Percentiles rank a stretch among this genome's conserved stretches.
phyloP scores from a whole-genome alignment of 208 protist species.

The Endotrypanum monterogeii region DNA sequence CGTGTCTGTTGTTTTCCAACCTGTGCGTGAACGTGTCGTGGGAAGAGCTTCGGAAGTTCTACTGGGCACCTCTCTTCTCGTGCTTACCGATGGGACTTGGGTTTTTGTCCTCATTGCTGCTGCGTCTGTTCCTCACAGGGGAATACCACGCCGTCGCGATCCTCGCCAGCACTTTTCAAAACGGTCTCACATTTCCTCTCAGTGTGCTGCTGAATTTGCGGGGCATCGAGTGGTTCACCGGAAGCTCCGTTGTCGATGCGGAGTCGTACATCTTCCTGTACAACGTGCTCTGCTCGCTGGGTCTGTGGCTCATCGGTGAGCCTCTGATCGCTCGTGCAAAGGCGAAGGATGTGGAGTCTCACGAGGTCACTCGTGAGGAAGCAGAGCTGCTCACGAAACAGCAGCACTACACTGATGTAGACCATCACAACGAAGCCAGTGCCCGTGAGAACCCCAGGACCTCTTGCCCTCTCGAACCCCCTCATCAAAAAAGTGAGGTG shows the following conservation, averaged over 20 bases:
- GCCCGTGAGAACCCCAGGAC: constrained; percentile 28
- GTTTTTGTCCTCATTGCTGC: constrained; percentile 25
- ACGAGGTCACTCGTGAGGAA: background rate
- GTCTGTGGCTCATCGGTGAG: constrained; percentile 57
- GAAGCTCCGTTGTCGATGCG: constrained; percentile 27
- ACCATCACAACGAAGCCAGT: background rate
- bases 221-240: constrained; percentile 59
- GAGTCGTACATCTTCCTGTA: constrained; percentile 75
- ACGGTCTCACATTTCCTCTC: constrained; percentile 65
- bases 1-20: constrained; percentile 71
- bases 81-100: constrained; percentile 48
- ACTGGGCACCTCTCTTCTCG: constrained; percentile 64
- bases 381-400: background rate
- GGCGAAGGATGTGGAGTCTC: constrained; percentile 23
- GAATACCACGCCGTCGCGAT: constrained; percentile 59
- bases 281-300: constrained; percentile 66
- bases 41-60: constrained; percentile 48
- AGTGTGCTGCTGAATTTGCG: constrained; percentile 62
- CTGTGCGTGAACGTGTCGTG: constrained; percentile 65
- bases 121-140: constrained; percentile 30
- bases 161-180: constrained; percentile 72
- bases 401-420: constrained; percentile 7
- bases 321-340: constrained; percentile 37
- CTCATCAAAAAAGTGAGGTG: background rate
- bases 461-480: constrained; percentile 25